Base-by-base conservation (phyloP, 2,329 filamentous ascomycete species). In the Ambrosiella xylebori region DNA sequence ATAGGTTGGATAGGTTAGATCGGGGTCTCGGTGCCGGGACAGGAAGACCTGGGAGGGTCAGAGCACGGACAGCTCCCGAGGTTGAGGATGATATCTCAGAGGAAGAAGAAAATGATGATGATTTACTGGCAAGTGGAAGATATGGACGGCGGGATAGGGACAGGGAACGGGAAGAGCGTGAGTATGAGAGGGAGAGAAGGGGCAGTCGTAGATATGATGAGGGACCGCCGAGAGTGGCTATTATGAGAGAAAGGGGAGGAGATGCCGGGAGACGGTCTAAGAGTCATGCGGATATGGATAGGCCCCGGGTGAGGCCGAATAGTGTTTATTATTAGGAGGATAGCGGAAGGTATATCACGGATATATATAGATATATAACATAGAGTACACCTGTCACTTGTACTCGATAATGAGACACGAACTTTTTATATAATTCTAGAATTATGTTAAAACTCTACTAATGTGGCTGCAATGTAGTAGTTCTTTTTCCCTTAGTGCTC, bases 281-380 rank as follows among this genome's bases (percentile, higher is more conserved):
- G 65, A 77, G 74, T 63, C 74, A 76, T 60, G 72, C 73, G 27
- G 75, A 77, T 60, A 67, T 72, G 39, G 74, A 76, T 60, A 68
- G 74, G 19, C 66, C 70, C 50, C 67, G 70, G 9, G 69, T 70
- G 15, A 64, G 67, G 57, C 64, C 64, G 13, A 38, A 39, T 47
- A 49, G 55, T 38, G 36, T 54, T 35, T 54, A 57, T 51, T 57
- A 60, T 37, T 60, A 53, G 50, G 36, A 17, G 38, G 35, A 38
- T 27, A 2, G 5, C 27, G 3, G 3, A 27, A 27, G 27, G 27
- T 27, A 27, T 27, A 27, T 27, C 27, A 27, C 27, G 27, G 27
- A 27, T 27, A 27, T 27, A 27, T 27, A 27, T 27, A 27, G 27
- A 27, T 27, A 27, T 27, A 27, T 27, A 27, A 27, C 27, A 27